Base-by-base conservation (phyloP, 2,329 filamentous ascomycete genomes). In the Diaporthe helianthi region DNA sequence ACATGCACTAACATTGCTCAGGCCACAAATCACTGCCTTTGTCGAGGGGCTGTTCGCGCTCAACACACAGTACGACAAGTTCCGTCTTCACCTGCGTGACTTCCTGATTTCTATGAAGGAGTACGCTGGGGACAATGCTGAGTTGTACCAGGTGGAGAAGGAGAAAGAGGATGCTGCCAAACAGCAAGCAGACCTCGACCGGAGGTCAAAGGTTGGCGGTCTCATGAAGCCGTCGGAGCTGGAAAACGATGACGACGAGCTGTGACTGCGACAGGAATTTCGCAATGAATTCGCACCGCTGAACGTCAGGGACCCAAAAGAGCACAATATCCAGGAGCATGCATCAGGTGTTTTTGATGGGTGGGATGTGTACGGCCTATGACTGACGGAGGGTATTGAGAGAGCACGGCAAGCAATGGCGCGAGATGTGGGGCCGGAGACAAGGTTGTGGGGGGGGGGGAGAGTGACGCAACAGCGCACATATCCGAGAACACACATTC, bases 51-150 rank as follows among this genome's bases (percentile, higher is more conserved):
- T 99, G 13, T 97, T 99, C 80, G 88, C 90, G 8, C 87, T 93
- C 74, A 98, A 97, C 79, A 92, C 92, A 68, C 92, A 97, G 76
- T 90, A 97, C 73, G 92, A 93, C 78, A 94, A 94, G 79, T 99
- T 99, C 90, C 97, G 97, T 79, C 89, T 97, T 67, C 94, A 97
- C 76, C 85, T 99, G 65, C 93, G 96, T 73, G 96, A 99, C 82
- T 99, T 99, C 88, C 84, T 99, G 74, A 97, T 99, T 76, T 97
- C 94, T 26, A 85, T 99, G 74, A 97, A 98, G 83, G 97, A 99
- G 81, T 99, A 98, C 72, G 90, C 93, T 0, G 96, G 93, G 65
- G 96, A 99, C 81, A 98, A 98, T 76, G 89, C 95, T 1, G 96
- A 99, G 78, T 86, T 99, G 12, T 99, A 92, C 80, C 90, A 92